Base-by-base conservation (phyloP, 2,329 filamentous ascomycete species). In the Xylaria hypoxylon region DNA sequence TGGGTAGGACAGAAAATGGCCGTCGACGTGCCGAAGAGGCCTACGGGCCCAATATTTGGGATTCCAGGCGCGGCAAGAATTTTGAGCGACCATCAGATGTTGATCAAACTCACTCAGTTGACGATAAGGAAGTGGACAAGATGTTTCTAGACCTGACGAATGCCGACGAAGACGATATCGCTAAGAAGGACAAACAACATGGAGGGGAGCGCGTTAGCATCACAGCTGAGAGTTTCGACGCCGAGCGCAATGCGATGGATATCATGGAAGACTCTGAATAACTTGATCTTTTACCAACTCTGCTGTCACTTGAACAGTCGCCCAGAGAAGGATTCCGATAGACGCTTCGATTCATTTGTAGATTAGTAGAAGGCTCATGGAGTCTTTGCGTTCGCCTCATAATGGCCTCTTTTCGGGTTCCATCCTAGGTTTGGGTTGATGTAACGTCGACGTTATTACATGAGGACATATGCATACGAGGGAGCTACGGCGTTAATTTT, bases 71-170 rank as follows among this genome's bases (percentile, higher is more conserved):
- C 8, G 71, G 71, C 52, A 72, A 71, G 47, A 42, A 63, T 28
- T 73, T 75, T 40, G 56, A 53, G 42, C 65, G 66, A 56, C 62
- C 69, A 56, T 65, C 66, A 17, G 72, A 65, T 22, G 61, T 70
- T 11, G 66, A 70, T 6, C 71, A 68, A 22, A 72, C 69, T 2
- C 75, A 78, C 5, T 81, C 83, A 40, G 83, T 84, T 19, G 80
- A 81, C 38, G 80, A 81, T 26, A 80, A 80, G 48, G 84, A 83
- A 28, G 84, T 85, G 3, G 83, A 86, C 62, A 83, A 82, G 69
- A 86, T 87, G 83, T 87, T 87, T 72, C 80, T 83, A 50, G 85
- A 87, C 48, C 80, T 87, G 69, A 86, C 84, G 3, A 85, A 87
- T 64, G 80, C 84, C 17, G 83, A 86, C 13, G 79, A 71, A 7